phyloP scores from a whole-genome alignment of 768 basidiomycete genomes.

The Auricularia sp. region DNA sequence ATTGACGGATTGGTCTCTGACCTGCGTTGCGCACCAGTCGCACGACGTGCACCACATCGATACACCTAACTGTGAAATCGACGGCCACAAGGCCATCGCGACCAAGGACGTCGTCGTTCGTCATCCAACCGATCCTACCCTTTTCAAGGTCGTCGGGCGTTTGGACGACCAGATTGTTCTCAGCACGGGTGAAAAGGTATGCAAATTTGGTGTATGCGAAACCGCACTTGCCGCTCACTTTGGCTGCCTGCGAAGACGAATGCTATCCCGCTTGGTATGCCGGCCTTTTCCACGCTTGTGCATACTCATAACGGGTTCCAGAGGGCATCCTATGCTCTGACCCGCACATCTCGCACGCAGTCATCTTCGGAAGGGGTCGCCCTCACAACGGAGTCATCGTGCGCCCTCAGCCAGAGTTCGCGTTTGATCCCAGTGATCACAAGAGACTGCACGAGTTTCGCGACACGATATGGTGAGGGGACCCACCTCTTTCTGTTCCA shows the following conservation, averaged over 20 bases:
- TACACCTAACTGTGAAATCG: neutral
- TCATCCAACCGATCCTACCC: conserved; percentile 21
- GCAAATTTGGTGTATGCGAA: conserved; percentile 11
- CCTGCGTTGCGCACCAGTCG: neutral
- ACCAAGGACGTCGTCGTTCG: conserved; percentile 24
- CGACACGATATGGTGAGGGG: conserved; percentile 10
- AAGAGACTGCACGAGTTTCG: conserved; percentile 22
- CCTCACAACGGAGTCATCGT: conserved; percentile 22
- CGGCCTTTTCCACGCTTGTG: neutral
- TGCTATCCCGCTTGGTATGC: neutral
- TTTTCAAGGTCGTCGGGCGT: conserved; percentile 28
- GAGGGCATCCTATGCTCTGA: conserved; percentile 26
- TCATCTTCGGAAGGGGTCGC: conserved; percentile 29
- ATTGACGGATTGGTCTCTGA: too few relatives aligned
- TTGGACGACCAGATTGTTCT: conserved; percentile 34
- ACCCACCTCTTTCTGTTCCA: conserved; percentile 15
- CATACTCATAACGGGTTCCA: conserved; percentile 10
- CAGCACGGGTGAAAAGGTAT: conserved; percentile 33
- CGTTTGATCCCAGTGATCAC: neutral
- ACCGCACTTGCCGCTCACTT: too few relatives aligned
- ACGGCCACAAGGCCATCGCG: conserved; percentile 2
- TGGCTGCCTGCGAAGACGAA: neutral
- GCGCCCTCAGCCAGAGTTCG: neutral
- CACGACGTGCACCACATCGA: conserved; percentile 2
- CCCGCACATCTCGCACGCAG: conserved; percentile 26